These are phyloP conservation scores for Xylaria sp. DNA, from an alignment of 2,329 filamentous ascomycete species.

Conservation along the genomic window DNA sequence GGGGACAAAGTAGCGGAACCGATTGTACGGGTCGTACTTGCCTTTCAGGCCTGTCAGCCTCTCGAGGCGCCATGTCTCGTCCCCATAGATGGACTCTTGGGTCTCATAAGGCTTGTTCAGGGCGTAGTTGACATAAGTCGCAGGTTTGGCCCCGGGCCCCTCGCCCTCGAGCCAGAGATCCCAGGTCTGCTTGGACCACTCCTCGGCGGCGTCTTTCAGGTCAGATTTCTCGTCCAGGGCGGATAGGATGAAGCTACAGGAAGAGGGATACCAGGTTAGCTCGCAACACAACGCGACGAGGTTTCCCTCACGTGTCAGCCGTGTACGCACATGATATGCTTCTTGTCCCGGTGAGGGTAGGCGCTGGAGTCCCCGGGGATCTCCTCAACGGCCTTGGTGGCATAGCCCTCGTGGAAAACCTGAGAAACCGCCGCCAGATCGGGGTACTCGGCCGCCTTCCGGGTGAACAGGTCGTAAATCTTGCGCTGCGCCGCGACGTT, in stretches of 20 bases:
- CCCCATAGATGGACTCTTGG: slow-evolving; percentile 27
- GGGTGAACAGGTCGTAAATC: slow-evolving; percentile 26
- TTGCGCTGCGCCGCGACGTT: slow-evolving; percentile 29
- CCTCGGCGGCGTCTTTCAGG: not conserved
- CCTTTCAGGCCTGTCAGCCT: slow-evolving; percentile 36
- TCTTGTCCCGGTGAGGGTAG: slow-evolving; percentile 25
- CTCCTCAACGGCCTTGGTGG: slow-evolving; percentile 18
- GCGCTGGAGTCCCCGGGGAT: slow-evolving; percentile 16
- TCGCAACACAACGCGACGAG: not conserved
- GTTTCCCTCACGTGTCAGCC: too few species aligned
- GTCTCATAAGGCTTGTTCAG: slow-evolving; percentile 26
- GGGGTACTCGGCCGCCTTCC: slow-evolving; percentile 11
- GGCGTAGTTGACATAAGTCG: slow-evolving; percentile 33
- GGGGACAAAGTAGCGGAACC: slow-evolving; percentile 18
- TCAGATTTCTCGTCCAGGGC: not conserved
- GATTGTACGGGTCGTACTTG: slow-evolving; percentile 40
- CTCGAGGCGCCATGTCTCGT: slow-evolving; percentile 36
- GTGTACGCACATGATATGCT: slow-evolving; percentile 21
- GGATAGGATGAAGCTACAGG: not conserved
- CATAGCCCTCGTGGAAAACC: slow-evolving; percentile 32
- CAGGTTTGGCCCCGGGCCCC: slow-evolving; percentile 2
- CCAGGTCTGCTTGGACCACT: slow-evolving; percentile 13
- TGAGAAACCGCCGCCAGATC: slow-evolving; percentile 3
- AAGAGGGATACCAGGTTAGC: not conserved
- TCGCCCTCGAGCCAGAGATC: slow-evolving; percentile 27